Evolutionary conservation across 805 yeast species (phyloP).

Genomic region (Schwanniomyces polymorphus): DNA sequence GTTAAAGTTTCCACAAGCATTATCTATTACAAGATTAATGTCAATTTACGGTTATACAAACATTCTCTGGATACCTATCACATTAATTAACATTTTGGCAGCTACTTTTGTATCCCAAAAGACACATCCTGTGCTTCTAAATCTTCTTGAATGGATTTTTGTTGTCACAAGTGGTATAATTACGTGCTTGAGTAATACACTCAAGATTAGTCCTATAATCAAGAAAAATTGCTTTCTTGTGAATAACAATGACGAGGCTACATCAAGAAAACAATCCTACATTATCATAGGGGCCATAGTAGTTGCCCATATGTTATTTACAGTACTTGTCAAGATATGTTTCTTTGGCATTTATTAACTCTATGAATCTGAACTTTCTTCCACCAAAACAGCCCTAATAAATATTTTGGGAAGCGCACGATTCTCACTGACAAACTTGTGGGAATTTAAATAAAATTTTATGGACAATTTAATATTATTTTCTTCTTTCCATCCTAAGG

Average conservation of each 20-base stretch:
- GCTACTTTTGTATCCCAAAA: constrained; percentile 46
- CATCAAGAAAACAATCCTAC: constrained; percentile 30
- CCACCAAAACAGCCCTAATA: constrained; percentile 2
- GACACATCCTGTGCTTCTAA: constrained; percentile 36
- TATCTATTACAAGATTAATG: constrained; percentile 59
- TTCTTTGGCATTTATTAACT: constrained; percentile 49
- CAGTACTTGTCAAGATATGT: constrained; percentile 62
- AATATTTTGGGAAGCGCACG: neutral
- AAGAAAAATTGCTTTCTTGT: constrained; percentile 32
- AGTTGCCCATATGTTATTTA: constrained; percentile 54
- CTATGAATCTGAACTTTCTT: no score
- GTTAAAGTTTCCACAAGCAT: constrained; percentile 49
- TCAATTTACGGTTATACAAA: constrained; percentile 86
- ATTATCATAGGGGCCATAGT: constrained; percentile 42
- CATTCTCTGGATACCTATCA: constrained; percentile 82
- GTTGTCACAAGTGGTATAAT: constrained; percentile 60
- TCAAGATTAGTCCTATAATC: constrained; percentile 44
- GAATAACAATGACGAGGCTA: constrained; percentile 25
- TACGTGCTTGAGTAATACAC: constrained; percentile 56
- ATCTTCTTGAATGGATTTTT: constrained; percentile 62
- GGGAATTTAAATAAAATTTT: neutral
- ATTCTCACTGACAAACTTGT: neutral
- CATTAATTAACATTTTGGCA: constrained; percentile 58
- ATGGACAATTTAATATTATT: constrained; percentile 1
- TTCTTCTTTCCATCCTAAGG: neutral